Evolutionary conservation across 306 rosid species (phyloP).

Genomic region (Prunus dulcis): DNA sequence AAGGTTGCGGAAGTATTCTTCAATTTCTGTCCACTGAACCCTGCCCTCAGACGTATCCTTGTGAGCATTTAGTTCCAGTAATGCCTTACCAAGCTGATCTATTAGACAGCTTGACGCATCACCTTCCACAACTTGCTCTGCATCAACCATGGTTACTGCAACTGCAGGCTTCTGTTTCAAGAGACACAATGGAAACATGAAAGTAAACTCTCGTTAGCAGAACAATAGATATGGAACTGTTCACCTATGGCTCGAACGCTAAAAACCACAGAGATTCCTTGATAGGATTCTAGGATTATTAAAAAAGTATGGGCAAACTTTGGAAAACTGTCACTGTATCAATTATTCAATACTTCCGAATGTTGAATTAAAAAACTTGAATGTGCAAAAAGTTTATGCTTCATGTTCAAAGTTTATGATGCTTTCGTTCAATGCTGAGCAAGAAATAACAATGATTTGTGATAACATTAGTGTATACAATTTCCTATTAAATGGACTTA

Average conservation of each 20-base stretch:
- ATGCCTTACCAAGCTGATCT: conserved; percentile 53
- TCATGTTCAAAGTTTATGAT: background rate
- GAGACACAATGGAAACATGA: conserved; percentile 3
- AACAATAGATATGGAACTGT: background rate
- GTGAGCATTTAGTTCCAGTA: conserved; percentile 52
- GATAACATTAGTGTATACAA: background rate
- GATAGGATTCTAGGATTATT: too few species aligned
- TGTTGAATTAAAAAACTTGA: background rate
- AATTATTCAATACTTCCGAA: background rate
- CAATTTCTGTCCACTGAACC: conserved; percentile 67
- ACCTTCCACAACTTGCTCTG: conserved; percentile 37
- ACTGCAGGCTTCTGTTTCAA: conserved; percentile 21
- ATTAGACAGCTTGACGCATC: conserved; percentile 35
- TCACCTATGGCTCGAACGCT: background rate
- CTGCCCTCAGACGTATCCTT: conserved; percentile 42
- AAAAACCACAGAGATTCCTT: background rate
- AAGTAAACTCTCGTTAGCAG: background rate
- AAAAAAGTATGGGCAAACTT: background rate
- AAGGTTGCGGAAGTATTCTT: conserved; percentile 56
- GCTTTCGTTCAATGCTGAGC: background rate
- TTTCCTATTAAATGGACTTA: background rate
- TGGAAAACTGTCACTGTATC: background rate
- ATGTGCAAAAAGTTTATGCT: background rate
- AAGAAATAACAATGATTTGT: background rate
- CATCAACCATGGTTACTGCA: conserved; percentile 41